Conservation (phyloP, 1,284 basidiomycete genomes). For the Amylostereum areolatum region DNA sequence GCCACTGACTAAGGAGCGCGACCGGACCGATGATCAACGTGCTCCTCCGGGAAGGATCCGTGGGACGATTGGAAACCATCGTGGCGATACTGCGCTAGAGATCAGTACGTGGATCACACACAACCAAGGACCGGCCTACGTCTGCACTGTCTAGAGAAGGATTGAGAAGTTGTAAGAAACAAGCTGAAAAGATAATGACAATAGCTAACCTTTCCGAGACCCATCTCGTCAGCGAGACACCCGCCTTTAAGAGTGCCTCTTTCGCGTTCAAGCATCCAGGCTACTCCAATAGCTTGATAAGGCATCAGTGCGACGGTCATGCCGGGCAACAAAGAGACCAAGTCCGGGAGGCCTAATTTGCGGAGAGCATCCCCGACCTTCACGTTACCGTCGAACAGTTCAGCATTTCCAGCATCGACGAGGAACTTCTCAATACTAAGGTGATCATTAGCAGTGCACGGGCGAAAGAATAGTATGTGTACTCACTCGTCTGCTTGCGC, state of each 20-base stretch:
- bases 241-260: constrained; percentile 42
- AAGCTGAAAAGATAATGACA: not conserved
- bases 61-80: constrained; percentile 39
- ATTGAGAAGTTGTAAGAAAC: too few relatives aligned
- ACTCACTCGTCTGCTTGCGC: constrained; percentile 45
- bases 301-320: constrained; percentile 56
- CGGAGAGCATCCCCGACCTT: constrained; percentile 44
- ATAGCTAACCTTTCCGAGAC: constrained; percentile 42
- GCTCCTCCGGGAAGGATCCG: constrained; percentile 38
- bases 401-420: constrained; percentile 47
- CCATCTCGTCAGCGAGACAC: constrained; percentile 76
- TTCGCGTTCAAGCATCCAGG: constrained; percentile 63
- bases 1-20: constrained; percentile 53
- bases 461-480: not conserved
- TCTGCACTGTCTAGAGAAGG: constrained; percentile 37
- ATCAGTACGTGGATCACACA: not conserved
- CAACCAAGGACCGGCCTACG: constrained; percentile 23
- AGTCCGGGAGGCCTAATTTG: constrained; percentile 34
- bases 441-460: constrained; percentile 1
- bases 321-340: constrained; percentile 38
- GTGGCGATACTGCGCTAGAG: constrained; percentile 34
- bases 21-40: constrained; percentile 52
- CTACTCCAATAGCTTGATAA: constrained; percentile 60
- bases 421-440: constrained; percentile 48
- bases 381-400: constrained; percentile 48